Percentiles rank a stretch among this genome's conserved stretches.
Conservation (phyloP, 176 grass and related monocot species). For the Paspalum notatum region DNA sequence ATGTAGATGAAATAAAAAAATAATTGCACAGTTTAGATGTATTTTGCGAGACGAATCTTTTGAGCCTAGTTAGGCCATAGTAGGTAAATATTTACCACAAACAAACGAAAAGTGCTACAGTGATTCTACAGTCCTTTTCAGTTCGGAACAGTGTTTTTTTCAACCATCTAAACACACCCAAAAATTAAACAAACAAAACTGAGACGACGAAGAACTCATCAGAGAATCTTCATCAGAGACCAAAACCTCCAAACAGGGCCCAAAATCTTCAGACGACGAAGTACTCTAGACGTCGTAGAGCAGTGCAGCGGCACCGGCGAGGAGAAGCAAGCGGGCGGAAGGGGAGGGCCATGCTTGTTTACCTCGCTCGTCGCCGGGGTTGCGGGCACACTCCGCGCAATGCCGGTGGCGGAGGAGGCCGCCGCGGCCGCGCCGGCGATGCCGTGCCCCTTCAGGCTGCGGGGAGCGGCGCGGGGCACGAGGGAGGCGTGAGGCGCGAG, state of each 20-base stretch:
- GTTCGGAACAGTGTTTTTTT: no score
- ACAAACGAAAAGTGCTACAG: no score
- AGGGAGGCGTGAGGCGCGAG: constrained; percentile 40
- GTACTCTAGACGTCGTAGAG: neutral
- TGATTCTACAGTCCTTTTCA: no score
- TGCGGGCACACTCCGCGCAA: neutral
- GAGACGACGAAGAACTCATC: neutral
- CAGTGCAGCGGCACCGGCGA: neutral
- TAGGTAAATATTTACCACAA: no score
- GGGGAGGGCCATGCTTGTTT: neutral
- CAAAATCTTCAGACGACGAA: neutral
- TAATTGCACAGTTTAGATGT: no score
- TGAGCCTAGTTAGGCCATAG: no score
- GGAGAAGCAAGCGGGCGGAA: neutral
- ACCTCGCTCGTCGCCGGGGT: neutral
- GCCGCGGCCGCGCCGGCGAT: neutral
- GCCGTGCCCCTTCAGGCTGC: constrained; percentile 22
- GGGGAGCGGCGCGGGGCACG: constrained; percentile 21
- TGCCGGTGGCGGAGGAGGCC: neutral
- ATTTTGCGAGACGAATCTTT: no score
- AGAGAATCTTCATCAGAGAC: constrained; percentile 13
- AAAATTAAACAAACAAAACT: neutral
- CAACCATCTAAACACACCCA: no score
- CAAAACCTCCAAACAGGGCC: neutral
- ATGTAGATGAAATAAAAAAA: no score